Conservation (phyloP, 306 rosid genomes). For the Cyclanthera cordifolia region DNA sequence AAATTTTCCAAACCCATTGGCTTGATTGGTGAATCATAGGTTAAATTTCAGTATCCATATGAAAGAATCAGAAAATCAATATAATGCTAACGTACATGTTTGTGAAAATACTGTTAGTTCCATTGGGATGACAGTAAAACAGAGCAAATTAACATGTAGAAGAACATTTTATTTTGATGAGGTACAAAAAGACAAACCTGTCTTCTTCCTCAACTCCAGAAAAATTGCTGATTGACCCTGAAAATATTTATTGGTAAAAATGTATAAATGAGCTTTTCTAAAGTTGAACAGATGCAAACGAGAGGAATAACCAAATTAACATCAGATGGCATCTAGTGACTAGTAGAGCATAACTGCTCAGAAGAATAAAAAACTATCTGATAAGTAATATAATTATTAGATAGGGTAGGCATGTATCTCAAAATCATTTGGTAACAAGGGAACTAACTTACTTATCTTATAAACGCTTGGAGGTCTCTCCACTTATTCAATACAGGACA, state of each 20-base stretch:
- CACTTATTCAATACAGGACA: too few species aligned
- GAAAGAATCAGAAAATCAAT: background rate
- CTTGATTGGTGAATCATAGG: too few species aligned
- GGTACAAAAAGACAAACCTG: slow-evolving; percentile 34
- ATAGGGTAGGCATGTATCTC: too few species aligned
- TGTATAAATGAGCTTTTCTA: slow-evolving; percentile 47
- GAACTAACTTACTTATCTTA: too few species aligned
- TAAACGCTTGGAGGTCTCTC: too few species aligned
- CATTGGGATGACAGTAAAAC: background rate
- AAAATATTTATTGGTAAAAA: slow-evolving; percentile 30
- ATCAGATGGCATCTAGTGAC: background rate
- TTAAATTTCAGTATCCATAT: background rate
- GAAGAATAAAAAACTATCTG: background rate
- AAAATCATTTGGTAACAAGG: too few species aligned
- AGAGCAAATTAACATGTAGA: background rate
- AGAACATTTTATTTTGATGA: background rate
- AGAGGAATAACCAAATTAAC: background rate
- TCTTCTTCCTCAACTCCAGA: slow-evolving; percentile 34
- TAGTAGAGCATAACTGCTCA: background rate
- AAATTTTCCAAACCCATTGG: too few species aligned
- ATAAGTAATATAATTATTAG: background rate
- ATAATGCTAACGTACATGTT: background rate
- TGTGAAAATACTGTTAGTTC: background rate
- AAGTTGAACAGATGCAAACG: slow-evolving; percentile 1
- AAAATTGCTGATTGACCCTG: slow-evolving; percentile 32